These are phyloP conservation scores for Meripilus lineatus DNA, from an alignment of 1,284 basidiomycete species.

Conservation along the genomic window DNA sequence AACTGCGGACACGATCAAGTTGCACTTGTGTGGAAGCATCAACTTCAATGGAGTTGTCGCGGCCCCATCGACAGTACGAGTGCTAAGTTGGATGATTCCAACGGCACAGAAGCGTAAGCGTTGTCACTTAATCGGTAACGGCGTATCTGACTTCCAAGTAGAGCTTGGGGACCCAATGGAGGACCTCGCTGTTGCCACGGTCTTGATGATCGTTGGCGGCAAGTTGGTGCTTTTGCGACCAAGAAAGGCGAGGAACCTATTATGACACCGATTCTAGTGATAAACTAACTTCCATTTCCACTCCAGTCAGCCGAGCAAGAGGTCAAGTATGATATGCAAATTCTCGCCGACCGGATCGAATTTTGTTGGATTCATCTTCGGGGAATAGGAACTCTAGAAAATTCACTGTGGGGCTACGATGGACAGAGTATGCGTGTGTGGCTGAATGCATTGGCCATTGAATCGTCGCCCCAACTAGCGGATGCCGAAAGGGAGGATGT, in stretches of 20 bases:
- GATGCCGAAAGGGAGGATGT: constrained; percentile 56
- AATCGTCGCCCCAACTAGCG: constrained; percentile 42
- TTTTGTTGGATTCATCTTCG: constrained; percentile 98
- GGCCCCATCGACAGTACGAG: constrained; percentile 81
- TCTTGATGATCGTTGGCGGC: constrained; percentile 94
- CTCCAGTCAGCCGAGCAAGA: constrained; percentile 76
- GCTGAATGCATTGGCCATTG: constrained; percentile 92
- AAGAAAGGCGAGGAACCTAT: constrained; percentile 51
- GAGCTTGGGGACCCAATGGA: constrained; percentile 92
- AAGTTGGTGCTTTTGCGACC: constrained; percentile 86
- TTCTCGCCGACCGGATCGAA: constrained; percentile 93
- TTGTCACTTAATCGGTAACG: neutral
- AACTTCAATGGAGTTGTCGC: constrained; percentile 90
- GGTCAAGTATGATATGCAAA: constrained; percentile 97
- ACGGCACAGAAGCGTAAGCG: constrained; percentile 83
- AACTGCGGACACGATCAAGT: constrained; percentile 76
- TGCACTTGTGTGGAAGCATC: constrained; percentile 93
- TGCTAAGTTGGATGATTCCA: constrained; percentile 97
- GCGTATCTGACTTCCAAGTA: constrained; percentile 34
- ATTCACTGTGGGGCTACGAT: constrained; percentile 97
- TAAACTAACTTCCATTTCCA: neutral
- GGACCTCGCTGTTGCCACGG: constrained; percentile 91
- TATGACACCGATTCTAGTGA: neutral
- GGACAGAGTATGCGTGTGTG: constrained; percentile 87
- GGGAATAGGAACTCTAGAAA: constrained; percentile 90